Percentiles rank a stretch among this genome's conserved stretches.
These are phyloP conservation scores for Aspergillus latus DNA, from an alignment of 2,329 filamentous ascomycete species.

Conservation along the genomic window DNA sequence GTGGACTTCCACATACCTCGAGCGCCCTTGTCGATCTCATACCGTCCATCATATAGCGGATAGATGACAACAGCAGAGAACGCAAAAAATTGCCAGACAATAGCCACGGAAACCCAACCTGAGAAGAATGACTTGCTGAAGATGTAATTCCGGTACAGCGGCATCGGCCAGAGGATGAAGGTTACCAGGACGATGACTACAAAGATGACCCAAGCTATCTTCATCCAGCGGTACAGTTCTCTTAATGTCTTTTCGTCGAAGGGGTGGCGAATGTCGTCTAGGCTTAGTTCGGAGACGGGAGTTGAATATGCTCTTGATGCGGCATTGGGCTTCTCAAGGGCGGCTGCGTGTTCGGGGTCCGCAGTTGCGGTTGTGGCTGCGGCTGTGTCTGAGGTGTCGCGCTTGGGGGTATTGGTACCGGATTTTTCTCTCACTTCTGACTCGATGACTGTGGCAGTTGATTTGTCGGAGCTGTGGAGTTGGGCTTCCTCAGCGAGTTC, in stretches of 20 bases:
- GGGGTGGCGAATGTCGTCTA: constrained; percentile 48
- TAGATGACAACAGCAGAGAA: constrained; percentile 49
- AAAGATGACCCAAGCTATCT: constrained; percentile 44
- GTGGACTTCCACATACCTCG: constrained; percentile 20
- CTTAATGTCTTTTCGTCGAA: constrained; percentile 40
- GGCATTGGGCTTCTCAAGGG: constrained; percentile 2
- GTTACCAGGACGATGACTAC: constrained; percentile 48
- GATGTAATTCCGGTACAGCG: constrained; percentile 51
- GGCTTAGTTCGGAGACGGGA: constrained; percentile 16
- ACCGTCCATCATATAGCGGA: constrained; percentile 50
- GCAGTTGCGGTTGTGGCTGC: not conserved
- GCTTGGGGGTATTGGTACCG: constrained; percentile 3
- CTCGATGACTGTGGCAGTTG: not conserved
- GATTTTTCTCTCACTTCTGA: not conserved
- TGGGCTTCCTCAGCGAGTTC: constrained; percentile 46
- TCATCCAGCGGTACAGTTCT: constrained; percentile 39
- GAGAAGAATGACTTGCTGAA: constrained; percentile 50
- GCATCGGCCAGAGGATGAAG: constrained; percentile 51
- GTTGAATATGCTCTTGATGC: not conserved
- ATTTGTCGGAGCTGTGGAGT: constrained; percentile 18
- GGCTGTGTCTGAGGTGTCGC: not conserved
- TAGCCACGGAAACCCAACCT: constrained; percentile 47
- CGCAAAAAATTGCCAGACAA: constrained; percentile 52
- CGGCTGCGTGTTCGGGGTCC: constrained; percentile 1
- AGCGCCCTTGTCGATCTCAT: constrained; percentile 38